Conservation (phyloP, 106 monocot genomes). For the Alisma plantagoaquatica region DNA sequence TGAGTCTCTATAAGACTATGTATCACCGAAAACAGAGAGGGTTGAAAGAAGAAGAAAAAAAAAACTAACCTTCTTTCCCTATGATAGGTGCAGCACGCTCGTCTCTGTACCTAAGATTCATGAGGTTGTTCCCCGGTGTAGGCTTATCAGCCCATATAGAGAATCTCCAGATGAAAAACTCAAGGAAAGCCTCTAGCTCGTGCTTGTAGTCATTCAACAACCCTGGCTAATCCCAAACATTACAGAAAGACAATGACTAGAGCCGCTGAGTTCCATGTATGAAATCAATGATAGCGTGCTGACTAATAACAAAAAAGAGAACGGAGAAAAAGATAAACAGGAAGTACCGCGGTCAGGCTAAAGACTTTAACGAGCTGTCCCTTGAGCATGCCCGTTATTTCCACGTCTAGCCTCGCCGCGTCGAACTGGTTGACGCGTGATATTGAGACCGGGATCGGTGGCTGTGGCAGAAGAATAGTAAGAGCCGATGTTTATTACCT, state of each 20-base stretch:
- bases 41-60: too few species aligned
- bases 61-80: conserved; percentile 60
- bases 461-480: conserved; percentile 8
- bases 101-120: conserved; percentile 98
- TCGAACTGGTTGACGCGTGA: conserved; percentile 98
- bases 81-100: conserved; percentile 33
- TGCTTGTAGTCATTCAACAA: conserved; percentile 94
- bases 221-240: conserved; percentile 89
- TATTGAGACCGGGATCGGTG: conserved; percentile 49
- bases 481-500: background rate
- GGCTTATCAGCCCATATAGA: conserved; percentile 99
- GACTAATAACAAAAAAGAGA: too few species aligned
- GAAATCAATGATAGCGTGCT: conserved; percentile 4
- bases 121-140: conserved; percentile 91
- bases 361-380: conserved; percentile 96
- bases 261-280: conserved; percentile 1
- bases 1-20: too few species aligned
- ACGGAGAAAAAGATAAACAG: background rate
- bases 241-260: background rate
- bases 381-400: conserved; percentile 97
- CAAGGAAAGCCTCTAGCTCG: conserved; percentile 95
- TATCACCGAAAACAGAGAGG: too few species aligned
- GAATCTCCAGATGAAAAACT: conserved; percentile 99
- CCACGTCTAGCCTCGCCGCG: conserved; percentile 90
- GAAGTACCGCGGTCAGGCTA: conserved; percentile 78